Conservation (phyloP, 495 filamentous ascomycete genomes). For the Penicillium odoratum region DNA sequence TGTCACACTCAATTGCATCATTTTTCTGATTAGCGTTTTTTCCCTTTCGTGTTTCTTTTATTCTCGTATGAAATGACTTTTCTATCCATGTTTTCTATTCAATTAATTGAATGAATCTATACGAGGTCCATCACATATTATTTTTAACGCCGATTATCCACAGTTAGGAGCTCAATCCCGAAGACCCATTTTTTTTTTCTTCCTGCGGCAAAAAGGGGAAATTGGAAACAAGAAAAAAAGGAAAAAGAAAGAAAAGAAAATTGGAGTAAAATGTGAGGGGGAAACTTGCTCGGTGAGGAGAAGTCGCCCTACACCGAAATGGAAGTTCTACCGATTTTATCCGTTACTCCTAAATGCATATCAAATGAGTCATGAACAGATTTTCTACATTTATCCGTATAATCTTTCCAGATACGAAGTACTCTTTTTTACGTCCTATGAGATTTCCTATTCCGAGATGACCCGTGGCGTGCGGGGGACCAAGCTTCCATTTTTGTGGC, state of each 20-base stretch:
- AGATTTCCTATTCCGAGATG: not conserved
- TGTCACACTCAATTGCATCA: not conserved
- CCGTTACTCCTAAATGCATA: no score
- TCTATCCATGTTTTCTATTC: not conserved
- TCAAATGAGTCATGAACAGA: no score
- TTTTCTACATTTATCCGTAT: not conserved
- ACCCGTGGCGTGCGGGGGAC: constrained; percentile 4
- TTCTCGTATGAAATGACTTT: not conserved
- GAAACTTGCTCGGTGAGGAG: constrained; percentile 30
- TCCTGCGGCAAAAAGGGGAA: constrained; percentile 8
- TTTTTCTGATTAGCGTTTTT: not conserved
- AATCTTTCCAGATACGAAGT: not conserved
- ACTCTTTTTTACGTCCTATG: not conserved
- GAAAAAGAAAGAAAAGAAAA: no score
- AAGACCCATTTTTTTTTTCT: not conserved
- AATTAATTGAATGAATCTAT: not conserved
- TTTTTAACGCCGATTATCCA: not conserved
- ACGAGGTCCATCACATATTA: not conserved
- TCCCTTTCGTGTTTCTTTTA: not conserved
- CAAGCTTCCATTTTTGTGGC: not conserved
- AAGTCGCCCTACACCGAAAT: constrained; percentile 24
- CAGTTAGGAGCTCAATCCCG: not conserved
- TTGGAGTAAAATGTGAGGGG: constrained; percentile 29
- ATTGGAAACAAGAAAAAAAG: constrained; percentile 2
- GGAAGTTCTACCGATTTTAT: not conserved